Percentiles rank a stretch among this genome's conserved stretches.
phyloP scores from a whole-genome alignment of 2,329 filamentous ascomycete genomes.

The Lecanicillium sp. region DNA sequence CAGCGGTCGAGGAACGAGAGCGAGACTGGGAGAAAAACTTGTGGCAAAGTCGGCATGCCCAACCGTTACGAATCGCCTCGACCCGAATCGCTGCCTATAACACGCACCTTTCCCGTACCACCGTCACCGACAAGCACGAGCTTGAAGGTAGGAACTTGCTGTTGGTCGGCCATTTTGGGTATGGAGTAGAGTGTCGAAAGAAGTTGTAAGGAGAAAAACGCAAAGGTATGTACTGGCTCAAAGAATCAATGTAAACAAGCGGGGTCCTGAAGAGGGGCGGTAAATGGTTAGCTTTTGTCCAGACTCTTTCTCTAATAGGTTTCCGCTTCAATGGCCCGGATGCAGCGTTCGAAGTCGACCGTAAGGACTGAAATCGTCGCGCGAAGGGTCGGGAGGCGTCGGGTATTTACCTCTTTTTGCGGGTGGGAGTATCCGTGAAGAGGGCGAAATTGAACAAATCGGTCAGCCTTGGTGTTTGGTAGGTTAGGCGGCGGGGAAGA shows the following conservation, averaged over 20 bases:
- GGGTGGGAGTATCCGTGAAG: slow-evolving; percentile 22
- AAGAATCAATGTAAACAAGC: slow-evolving; percentile 36
- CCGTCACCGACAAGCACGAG: slow-evolving; percentile 98
- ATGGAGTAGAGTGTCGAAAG: slow-evolving; percentile 17
- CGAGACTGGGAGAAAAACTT: slow-evolving; percentile 1
- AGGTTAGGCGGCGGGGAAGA: slow-evolving; percentile 33
- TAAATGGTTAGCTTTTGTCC: slow-evolving; percentile 17
- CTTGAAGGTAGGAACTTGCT: slow-evolving; percentile 81
- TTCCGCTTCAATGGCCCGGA: too few species aligned
- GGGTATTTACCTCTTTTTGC: slow-evolving; percentile 4
- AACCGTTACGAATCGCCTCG: too few species aligned
- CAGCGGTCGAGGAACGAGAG: too few species aligned
- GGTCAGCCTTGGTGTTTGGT: slow-evolving; percentile 31
- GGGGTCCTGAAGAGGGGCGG: slow-evolving; percentile 27
- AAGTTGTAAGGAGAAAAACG: too few species aligned
- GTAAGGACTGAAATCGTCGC: too few species aligned
- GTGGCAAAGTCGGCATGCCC: too few species aligned
- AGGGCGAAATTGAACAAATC: slow-evolving; percentile 26
- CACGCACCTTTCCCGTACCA: slow-evolving; percentile 90
- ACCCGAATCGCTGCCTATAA: neutral
- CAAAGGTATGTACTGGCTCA: slow-evolving; percentile 14
- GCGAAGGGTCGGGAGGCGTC: slow-evolving; percentile 11
- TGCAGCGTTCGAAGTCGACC: too few species aligned
- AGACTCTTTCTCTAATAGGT: too few species aligned
- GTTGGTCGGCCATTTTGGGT: slow-evolving; percentile 52